Evolutionary conservation across 768 basidiomycete species (phyloP).

Genomic region (Pilatotrama ljubarskyi): DNA sequence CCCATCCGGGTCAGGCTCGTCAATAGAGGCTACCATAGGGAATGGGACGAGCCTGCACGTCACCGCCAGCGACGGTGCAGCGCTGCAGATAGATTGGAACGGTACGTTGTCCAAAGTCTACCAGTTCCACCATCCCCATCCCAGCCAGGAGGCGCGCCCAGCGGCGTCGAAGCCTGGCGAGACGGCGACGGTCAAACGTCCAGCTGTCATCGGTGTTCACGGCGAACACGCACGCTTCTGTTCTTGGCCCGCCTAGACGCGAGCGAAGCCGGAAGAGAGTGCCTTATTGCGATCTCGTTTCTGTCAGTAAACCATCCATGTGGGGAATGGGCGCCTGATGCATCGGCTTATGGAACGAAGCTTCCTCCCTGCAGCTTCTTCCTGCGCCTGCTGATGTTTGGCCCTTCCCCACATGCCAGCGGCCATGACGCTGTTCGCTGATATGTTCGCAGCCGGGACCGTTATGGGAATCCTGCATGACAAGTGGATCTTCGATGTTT

Average conservation of each 20-base stretch:
- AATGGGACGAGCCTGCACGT: conserved; percentile 60
- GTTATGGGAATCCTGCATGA: neutral
- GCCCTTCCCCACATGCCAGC: neutral
- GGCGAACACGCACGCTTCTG: neutral
- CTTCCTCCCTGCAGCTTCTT: neutral
- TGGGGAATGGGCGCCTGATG: conserved; percentile 6
- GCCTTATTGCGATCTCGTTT: neutral
- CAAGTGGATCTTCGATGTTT: conserved; percentile 6
- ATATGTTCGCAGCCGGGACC: conserved; percentile 1
- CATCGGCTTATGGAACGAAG: neutral
- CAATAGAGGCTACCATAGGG: conserved; percentile 37
- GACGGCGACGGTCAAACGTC: conserved; percentile 8
- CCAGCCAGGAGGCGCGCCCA: neutral
- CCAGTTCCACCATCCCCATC: neutral
- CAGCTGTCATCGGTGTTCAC: conserved; percentile 1
- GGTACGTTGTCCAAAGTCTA: conserved; percentile 44
- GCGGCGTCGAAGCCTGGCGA: neutral
- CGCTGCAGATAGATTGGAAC: conserved; percentile 56
- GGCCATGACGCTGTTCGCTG: neutral
- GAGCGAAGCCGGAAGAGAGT: neutral
- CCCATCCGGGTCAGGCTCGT: conserved; percentile 10
- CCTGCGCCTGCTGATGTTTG: conserved; percentile 7
- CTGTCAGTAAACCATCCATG: neutral
- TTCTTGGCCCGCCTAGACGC: neutral
- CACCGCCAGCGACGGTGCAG: conserved; percentile 60